Evolutionary conservation across 164 flowering plant genomes (phyloP).

Genomic region (Hamamelis virginiana): DNA sequence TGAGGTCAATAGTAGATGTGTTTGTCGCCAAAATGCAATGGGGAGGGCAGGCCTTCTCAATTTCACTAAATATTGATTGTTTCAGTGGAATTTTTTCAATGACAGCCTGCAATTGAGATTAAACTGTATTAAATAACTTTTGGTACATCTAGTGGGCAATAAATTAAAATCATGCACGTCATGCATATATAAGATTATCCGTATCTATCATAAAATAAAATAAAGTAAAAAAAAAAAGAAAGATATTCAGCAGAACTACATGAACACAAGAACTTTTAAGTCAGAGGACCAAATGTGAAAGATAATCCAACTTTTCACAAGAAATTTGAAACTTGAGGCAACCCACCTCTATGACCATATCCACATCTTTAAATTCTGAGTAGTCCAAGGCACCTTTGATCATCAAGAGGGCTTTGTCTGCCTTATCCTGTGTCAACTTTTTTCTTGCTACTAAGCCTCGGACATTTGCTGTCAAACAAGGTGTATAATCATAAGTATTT

Average conservation of each 20-base stretch:
- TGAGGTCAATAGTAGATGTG: constrained; percentile 93
- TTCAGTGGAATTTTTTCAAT: constrained; percentile 75
- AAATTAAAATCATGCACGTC: no score
- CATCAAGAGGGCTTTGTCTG: constrained; percentile 59
- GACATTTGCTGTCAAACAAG: constrained; percentile 62
- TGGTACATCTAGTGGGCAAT: not conserved
- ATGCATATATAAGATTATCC: no score
- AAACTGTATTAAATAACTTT: constrained; percentile 1
- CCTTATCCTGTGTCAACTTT: constrained; percentile 63
- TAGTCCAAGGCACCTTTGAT: constrained; percentile 88
- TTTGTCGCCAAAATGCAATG: constrained; percentile 94
- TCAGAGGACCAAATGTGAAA: not conserved
- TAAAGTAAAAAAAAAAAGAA: no score
- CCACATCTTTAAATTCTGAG: constrained; percentile 84
- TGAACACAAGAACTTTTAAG: not conserved
- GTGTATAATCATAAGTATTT: not conserved
- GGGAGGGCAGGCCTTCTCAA: constrained; percentile 85
- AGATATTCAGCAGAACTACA: not conserved
- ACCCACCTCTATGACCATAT: constrained; percentile 94
- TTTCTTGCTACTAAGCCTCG: constrained; percentile 61
- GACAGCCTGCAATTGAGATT: constrained; percentile 68
- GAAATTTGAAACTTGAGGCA: not conserved
- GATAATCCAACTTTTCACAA: not conserved
- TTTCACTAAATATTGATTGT: constrained; percentile 79
- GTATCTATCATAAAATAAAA: no score